phyloP scores from a whole-genome alignment of 805 yeast genomes.

The Saturnispora diversa region DNA sequence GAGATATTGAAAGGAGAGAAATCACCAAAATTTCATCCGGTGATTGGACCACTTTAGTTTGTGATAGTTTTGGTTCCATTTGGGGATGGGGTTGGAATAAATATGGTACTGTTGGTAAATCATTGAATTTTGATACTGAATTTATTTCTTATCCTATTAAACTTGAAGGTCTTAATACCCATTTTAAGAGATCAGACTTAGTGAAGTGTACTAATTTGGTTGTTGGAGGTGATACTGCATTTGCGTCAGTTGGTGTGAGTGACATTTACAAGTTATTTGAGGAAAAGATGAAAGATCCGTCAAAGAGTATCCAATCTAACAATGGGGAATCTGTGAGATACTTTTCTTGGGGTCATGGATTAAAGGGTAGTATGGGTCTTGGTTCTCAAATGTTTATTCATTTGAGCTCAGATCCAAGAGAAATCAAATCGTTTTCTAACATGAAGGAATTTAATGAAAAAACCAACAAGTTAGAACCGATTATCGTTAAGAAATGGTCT shows the following conservation, averaged over 20 bases:
- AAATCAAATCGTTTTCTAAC: slow-evolving; percentile 40
- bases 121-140: slow-evolving; percentile 58
- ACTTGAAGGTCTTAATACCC: slow-evolving; percentile 33
- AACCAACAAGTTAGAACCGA: slow-evolving; percentile 32
- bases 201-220: slow-evolving; percentile 45
- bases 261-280: slow-evolving; percentile 32
- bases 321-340: slow-evolving; percentile 22
- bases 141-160: slow-evolving; percentile 61
- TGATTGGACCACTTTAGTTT: slow-evolving; percentile 58
- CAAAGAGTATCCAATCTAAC: slow-evolving; percentile 13
- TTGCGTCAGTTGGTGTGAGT: slow-evolving; percentile 35
- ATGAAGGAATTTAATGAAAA: slow-evolving; percentile 50
- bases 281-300: slow-evolving; percentile 20
- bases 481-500: slow-evolving; percentile 44
- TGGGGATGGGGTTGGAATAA: slow-evolving; percentile 83
- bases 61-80: slow-evolving; percentile 59
- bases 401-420: slow-evolving; percentile 59
- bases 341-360: slow-evolving; percentile 75
- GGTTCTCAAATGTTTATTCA: slow-evolving; percentile 55
- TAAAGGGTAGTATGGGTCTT: slow-evolving; percentile 79
- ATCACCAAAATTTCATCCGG: slow-evolving; percentile 67
- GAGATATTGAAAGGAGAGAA: slow-evolving; percentile 31
- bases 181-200: slow-evolving; percentile 35
- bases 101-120: slow-evolving; percentile 77
- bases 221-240: slow-evolving; percentile 68